Conservation (phyloP, 140 eudicot species). For the Senecio squalidus region DNA sequence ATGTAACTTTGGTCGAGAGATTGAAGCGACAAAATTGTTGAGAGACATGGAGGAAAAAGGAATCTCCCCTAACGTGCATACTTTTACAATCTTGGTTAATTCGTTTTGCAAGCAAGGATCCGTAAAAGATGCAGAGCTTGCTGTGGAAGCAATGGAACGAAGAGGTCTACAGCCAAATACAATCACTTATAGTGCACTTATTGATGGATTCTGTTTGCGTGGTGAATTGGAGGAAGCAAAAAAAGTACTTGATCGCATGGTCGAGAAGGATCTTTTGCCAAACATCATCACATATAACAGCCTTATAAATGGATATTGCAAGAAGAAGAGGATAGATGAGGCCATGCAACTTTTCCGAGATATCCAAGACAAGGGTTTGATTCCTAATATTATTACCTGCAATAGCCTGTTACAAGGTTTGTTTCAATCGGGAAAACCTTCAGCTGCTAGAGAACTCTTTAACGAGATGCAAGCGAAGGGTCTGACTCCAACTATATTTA, state of each 20-base stretch:
- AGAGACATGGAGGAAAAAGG: constrained; percentile 16
- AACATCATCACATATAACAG: constrained; percentile 16
- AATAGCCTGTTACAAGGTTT: constrained; percentile 20
- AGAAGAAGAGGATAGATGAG: constrained; percentile 15
- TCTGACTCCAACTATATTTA: neutral
- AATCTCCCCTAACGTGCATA: constrained; percentile 16
- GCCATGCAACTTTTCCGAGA: constrained; percentile 30
- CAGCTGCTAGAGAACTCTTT: neutral
- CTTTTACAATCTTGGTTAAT: constrained; percentile 24
- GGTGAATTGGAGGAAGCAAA: constrained; percentile 26
- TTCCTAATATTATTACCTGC: constrained; percentile 21
- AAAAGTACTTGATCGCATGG: constrained; percentile 20
- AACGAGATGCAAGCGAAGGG: neutral
- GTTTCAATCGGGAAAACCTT: neutral
- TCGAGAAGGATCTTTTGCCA: constrained; percentile 18
- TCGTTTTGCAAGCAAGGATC: constrained; percentile 26
- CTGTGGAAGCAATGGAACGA: constrained; percentile 6
- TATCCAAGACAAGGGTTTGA: constrained; percentile 23
- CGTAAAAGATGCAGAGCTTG: constrained; percentile 23
- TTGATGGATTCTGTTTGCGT: constrained; percentile 29
- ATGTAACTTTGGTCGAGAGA: constrained; percentile 16
- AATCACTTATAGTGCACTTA: constrained; percentile 20
- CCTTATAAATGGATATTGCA: constrained; percentile 36
- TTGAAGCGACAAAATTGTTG: constrained; percentile 18
- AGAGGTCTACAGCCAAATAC: constrained; percentile 26